These are phyloP conservation scores for Hyphopichia pseudoburtonii DNA, from an alignment of 1,139 yeast species.

Conservation along the genomic window DNA sequence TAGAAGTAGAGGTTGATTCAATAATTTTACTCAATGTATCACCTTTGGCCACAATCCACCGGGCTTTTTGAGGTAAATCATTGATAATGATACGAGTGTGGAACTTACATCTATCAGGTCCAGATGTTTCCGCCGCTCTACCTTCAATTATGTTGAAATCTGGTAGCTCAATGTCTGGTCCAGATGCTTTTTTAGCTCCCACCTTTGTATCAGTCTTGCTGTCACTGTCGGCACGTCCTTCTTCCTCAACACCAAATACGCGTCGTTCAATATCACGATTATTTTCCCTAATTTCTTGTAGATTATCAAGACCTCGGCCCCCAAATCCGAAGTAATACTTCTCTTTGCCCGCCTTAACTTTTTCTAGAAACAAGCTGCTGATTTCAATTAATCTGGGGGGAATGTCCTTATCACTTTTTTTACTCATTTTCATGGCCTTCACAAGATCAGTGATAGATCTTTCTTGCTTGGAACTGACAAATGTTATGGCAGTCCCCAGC, in stretches of 20 bases:
- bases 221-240: slow-evolving; percentile 5
- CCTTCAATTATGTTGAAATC: slow-evolving; percentile 56
- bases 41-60: slow-evolving; percentile 80
- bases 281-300: slow-evolving; percentile 67
- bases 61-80: slow-evolving; percentile 79
- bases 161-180: slow-evolving; percentile 25
- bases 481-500: slow-evolving; percentile 74
- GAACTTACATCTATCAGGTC: slow-evolving; percentile 63
- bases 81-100: slow-evolving; percentile 77
- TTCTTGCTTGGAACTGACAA: slow-evolving; percentile 65
- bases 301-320: slow-evolving; percentile 85
- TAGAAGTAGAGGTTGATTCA: slow-evolving; percentile 73
- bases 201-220: not conserved
- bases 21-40: slow-evolving; percentile 64
- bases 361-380: slow-evolving; percentile 57
- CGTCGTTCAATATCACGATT: slow-evolving; percentile 52
- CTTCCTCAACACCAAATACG: slow-evolving; percentile 25
- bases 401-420: slow-evolving; percentile 39
- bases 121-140: slow-evolving; percentile 56
- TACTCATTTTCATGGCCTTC: slow-evolving; percentile 61
- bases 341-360: slow-evolving; percentile 69
- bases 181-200: not conserved
- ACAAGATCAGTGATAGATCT: slow-evolving; percentile 71
- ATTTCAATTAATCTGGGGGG: slow-evolving; percentile 54
- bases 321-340: slow-evolving; percentile 80